These are phyloP conservation scores for Isabelozyma gotoi DNA, from an alignment of 805 yeast species.

Conservation along the genomic window DNA sequence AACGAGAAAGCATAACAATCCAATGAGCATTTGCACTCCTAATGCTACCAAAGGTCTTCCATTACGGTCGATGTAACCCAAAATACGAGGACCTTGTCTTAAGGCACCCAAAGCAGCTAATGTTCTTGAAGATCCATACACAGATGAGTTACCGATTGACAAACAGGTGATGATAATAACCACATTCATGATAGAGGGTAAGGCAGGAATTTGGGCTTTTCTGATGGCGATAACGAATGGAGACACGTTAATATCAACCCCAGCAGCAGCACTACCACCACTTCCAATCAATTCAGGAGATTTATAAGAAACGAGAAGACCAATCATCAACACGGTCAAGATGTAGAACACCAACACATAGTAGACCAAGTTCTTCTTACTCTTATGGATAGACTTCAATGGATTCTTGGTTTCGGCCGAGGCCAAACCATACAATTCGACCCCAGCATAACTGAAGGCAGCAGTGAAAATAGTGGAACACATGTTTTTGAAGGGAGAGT, in stretches of 20 bases:
- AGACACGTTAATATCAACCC: slow-evolving; percentile 27
- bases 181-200: slow-evolving; percentile 33
- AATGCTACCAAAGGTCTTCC: slow-evolving; percentile 32
- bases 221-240: slow-evolving; percentile 41
- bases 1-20: slow-evolving; percentile 26
- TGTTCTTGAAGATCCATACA: slow-evolving; percentile 33
- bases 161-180: slow-evolving; percentile 32
- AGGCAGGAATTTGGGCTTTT: slow-evolving; percentile 26
- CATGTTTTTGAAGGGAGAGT: slow-evolving; percentile 56
- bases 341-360: slow-evolving; percentile 61
- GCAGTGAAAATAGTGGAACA: slow-evolving; percentile 60
- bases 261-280: slow-evolving; percentile 13
- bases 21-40: slow-evolving; percentile 22
- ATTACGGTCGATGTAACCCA: slow-evolving; percentile 26
- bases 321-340: slow-evolving; percentile 52
- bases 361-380: slow-evolving; percentile 66
- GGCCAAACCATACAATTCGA: slow-evolving; percentile 63
- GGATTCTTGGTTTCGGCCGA: slow-evolving; percentile 67
- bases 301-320: slow-evolving; percentile 48
- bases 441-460: slow-evolving; percentile 66
- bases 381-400: slow-evolving; percentile 59
- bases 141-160: slow-evolving; percentile 37
- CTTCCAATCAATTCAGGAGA: slow-evolving; percentile 16
- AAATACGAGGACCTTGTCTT: slow-evolving; percentile 26
- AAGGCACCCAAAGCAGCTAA: slow-evolving; percentile 32